These are phyloP conservation scores for Terana coerulea DNA, from an alignment of 768 basidiomycete species.

Conservation along the genomic window DNA sequence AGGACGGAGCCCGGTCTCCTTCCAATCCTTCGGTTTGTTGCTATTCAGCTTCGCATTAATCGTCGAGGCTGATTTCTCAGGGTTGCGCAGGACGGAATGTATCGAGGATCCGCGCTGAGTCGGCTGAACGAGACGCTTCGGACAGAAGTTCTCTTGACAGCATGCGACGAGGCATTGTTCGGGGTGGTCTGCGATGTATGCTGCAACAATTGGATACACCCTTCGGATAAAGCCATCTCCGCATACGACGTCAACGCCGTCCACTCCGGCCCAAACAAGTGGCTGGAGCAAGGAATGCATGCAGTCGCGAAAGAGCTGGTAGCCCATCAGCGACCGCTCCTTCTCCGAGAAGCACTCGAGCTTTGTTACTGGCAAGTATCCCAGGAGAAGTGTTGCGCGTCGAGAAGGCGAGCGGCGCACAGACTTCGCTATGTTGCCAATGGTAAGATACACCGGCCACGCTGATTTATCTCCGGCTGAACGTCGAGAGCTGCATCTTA, in stretches of 20 bases:
- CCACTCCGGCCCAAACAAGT: conserved; percentile 3
- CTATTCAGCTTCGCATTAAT: background rate
- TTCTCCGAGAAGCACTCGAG: conserved; percentile 11
- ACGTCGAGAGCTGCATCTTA: conserved; percentile 26
- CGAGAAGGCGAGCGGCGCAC: conserved; percentile 16
- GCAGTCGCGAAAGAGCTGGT: conserved; percentile 18
- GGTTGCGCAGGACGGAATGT: conserved; percentile 7
- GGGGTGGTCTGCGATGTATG: conserved; percentile 20
- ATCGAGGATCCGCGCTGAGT: conserved; percentile 10
- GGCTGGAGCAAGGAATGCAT: conserved; percentile 15
- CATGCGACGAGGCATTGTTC: conserved; percentile 19
- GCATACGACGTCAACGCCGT: conserved; percentile 17
- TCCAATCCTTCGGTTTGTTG: background rate
- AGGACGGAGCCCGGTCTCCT: conserved; percentile 10
- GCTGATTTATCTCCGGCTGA: conserved; percentile 20
- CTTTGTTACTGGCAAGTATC: conserved; percentile 22
- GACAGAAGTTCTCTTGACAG: conserved; percentile 9
- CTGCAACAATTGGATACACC: conserved; percentile 16
- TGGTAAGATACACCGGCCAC: conserved; percentile 29
- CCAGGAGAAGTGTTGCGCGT: conserved; percentile 21
- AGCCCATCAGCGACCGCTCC: background rate
- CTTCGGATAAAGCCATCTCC: conserved; percentile 15
- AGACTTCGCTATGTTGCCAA: conserved; percentile 24
- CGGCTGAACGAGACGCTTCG: background rate
- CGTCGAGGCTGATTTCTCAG: background rate